Evolutionary conservation across 805 yeast genomes (phyloP).

Genomic region (Yarrowia hollandica): DNA sequence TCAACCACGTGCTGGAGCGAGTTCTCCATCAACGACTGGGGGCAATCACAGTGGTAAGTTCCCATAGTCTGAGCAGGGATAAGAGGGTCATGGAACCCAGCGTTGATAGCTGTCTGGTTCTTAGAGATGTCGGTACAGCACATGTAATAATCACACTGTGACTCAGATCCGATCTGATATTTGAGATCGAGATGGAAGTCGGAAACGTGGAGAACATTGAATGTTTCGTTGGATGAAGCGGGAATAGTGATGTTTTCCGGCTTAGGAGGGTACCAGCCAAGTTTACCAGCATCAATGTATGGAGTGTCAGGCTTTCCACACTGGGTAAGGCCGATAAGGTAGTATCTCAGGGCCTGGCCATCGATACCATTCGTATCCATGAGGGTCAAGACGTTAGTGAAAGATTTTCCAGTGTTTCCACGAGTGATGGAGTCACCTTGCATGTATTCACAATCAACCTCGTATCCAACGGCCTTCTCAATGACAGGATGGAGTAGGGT

Average conservation of each 20-base stretch:
- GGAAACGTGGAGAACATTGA: constrained; percentile 64
- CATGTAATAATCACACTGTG: constrained; percentile 50
- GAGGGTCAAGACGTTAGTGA: constrained; percentile 51
- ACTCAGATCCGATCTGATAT: constrained; percentile 50
- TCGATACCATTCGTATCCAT: constrained; percentile 56
- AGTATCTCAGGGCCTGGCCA: constrained; percentile 59
- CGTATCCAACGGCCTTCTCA: constrained; percentile 2
- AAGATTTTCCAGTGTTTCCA: constrained; percentile 37
- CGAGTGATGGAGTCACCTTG: not conserved
- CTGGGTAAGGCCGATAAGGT: constrained; percentile 49
- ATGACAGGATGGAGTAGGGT: constrained; percentile 1
- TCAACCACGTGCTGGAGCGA: constrained; percentile 51
- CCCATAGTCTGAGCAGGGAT: constrained; percentile 66
- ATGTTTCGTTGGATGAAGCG: constrained; percentile 41
- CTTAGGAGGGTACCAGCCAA: constrained; percentile 48
- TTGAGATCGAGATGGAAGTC: constrained; percentile 64
- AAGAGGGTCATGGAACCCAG: constrained; percentile 36
- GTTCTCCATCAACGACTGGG: constrained; percentile 60
- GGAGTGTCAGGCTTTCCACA: constrained; percentile 53
- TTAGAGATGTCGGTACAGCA: constrained; percentile 51
- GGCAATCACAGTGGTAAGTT: constrained; percentile 63
- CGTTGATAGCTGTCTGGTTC: constrained; percentile 28
- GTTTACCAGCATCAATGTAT: constrained; percentile 45
- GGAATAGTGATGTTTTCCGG: constrained; percentile 39
- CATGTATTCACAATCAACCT: constrained; percentile 10